A percentile compares a stretch with the other conserved stretches of the same genome.
Conservation (phyloP, 148 eudicot species). For the Tetragonia tetragonoides region DNA sequence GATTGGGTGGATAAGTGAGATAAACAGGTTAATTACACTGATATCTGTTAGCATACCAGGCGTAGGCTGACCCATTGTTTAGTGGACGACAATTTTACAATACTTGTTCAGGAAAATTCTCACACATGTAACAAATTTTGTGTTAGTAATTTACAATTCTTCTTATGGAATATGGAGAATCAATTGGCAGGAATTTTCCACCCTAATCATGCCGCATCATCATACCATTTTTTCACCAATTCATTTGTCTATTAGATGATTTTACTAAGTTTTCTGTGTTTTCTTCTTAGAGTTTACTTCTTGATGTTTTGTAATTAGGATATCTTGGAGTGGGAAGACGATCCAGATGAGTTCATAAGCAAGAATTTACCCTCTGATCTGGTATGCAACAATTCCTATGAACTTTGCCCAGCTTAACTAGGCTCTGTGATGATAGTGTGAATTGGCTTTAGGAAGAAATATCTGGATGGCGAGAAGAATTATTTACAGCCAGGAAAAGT, state of each 20-base stretch:
- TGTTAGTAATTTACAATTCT: background rate
- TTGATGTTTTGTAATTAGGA: slow-evolving; percentile 45
- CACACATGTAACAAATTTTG: background rate
- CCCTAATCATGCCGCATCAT: background rate
- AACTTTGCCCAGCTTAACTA: background rate
- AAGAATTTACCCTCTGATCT: slow-evolving; percentile 78
- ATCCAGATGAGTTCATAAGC: slow-evolving; percentile 72
- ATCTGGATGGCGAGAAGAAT: slow-evolving; percentile 76
- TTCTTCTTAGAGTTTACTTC: background rate
- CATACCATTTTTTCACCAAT: background rate
- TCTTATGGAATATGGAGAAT: slow-evolving; percentile 3
- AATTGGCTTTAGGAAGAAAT: slow-evolving; percentile 57
- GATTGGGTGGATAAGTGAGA: background rate
- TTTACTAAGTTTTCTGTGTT: background rate
- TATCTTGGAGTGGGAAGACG: slow-evolving; percentile 77
- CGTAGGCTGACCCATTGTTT: background rate
- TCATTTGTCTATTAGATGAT: background rate
- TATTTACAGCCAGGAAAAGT: slow-evolving; percentile 74
- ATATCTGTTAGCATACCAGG: background rate
- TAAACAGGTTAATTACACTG: background rate
- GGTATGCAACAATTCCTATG: slow-evolving; percentile 31
- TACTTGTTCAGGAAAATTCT: background rate
- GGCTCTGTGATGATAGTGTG: slow-evolving; percentile 10
- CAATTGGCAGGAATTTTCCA: background rate
- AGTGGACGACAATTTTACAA: background rate